These are phyloP conservation scores for Hymenoscyphus fraxineus DNA, from an alignment of 2,329 filamentous ascomycete species.

Conservation along the genomic window DNA sequence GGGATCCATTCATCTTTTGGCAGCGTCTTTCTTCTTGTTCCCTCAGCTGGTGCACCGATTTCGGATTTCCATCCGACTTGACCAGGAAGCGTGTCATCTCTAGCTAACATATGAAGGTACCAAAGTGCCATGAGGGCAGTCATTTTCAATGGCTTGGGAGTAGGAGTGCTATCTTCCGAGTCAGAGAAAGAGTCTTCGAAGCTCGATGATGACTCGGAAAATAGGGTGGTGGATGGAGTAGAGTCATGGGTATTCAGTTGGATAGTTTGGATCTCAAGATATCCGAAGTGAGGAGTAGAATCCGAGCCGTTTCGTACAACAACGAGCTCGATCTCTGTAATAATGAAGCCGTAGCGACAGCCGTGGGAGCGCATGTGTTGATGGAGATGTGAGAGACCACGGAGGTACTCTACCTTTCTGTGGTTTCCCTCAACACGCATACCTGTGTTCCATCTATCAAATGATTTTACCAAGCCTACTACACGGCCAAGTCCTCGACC, in stretches of 20 bases:
- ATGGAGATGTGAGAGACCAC: conserved; percentile 80
- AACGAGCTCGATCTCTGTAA: conserved; percentile 92
- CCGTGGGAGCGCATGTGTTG: conserved; percentile 89
- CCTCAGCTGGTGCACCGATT: conserved; percentile 70
- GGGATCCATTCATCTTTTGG: conserved; percentile 75
- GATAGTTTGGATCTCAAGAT: conserved; percentile 68
- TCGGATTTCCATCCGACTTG: conserved; percentile 65
- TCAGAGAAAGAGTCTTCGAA: conserved; percentile 26
- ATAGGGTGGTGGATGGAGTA: conserved; percentile 17
- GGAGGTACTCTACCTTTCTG: conserved; percentile 84
- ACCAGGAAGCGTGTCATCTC: conserved; percentile 54
- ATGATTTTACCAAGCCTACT: conserved; percentile 84
- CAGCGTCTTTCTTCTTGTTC: conserved; percentile 65
- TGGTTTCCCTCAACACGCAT: conserved; percentile 84
- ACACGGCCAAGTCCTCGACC: conserved; percentile 57
- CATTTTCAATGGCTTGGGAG: conserved; percentile 56
- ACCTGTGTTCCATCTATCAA: conserved; percentile 90
- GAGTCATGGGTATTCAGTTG: conserved; percentile 46
- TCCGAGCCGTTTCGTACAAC: conserved; percentile 77
- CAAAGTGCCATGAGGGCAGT: conserved; percentile 73
- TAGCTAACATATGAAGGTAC: conserved; percentile 71
- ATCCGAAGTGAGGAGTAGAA: conserved; percentile 78
- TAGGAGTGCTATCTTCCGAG: conserved; percentile 34
- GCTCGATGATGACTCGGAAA: conserved; percentile 12
- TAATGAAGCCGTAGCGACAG: conserved; percentile 91